Conservation (phyloP, 352 stramenopile species). For the Phytophthora sp. region DNA sequence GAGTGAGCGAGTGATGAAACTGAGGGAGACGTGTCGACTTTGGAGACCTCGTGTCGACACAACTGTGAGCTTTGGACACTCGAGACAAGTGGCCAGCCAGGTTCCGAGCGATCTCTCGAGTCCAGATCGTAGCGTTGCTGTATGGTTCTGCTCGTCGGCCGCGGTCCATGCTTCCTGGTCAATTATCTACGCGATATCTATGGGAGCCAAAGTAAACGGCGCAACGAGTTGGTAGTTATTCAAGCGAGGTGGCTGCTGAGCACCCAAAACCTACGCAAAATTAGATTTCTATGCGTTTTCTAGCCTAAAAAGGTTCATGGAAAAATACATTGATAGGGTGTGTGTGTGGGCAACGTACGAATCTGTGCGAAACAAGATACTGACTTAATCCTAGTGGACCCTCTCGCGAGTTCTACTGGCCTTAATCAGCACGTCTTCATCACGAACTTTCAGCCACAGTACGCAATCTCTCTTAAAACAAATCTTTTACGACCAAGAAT, state of each 20-base stretch:
- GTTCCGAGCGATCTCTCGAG: conserved; percentile 71
- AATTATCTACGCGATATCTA: conserved; percentile 1
- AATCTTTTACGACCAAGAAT: conserved; percentile 17
- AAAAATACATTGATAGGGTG: neutral
- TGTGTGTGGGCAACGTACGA: conserved; percentile 1
- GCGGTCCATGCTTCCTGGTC: conserved; percentile 60
- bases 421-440: conserved; percentile 48
- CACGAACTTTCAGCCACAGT: conserved; percentile 48
- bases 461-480: conserved; percentile 37
- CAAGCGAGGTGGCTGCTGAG: neutral
- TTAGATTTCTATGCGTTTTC: conserved; percentile 25
- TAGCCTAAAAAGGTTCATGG: conserved; percentile 15
- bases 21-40: conserved; percentile 60
- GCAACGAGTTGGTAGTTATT: neutral
- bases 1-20: conserved; percentile 43
- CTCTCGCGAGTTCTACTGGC: conserved; percentile 37
- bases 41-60: conserved; percentile 68
- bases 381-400: conserved; percentile 48
- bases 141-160: conserved; percentile 76
- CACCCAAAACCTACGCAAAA: conserved; percentile 10
- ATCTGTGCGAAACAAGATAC: conserved; percentile 38
- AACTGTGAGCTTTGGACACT: conserved; percentile 76
- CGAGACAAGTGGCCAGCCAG: conserved; percentile 70
- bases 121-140: conserved; percentile 81
- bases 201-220: neutral